Evolutionary conservation across 2,329 filamentous ascomycete genomes (phyloP), one percentile per base, ranked within the genome.

Genomic region (Pseudophaeomoniella oleicola): DNA sequence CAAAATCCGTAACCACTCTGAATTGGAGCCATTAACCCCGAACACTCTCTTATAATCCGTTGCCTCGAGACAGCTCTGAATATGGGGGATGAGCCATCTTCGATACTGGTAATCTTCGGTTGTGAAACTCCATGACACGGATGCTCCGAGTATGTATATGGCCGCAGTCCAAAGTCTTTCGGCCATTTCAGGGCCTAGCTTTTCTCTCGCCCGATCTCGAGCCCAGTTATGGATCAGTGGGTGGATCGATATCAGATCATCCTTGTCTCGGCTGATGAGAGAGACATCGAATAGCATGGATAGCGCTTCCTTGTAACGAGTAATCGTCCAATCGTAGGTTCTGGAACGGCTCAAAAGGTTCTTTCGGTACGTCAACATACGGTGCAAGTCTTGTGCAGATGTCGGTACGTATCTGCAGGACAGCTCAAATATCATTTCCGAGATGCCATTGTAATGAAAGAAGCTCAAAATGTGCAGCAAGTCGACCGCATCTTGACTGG

Each of bases 381-480:
- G 12, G 15, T 34, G 9, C 11, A 34, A 34, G 13, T 18, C 32
- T 17, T 9, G 6, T 9, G 30, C 14, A 14, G 30, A 14, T 15
- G 6, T 10, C 30, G 9, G 16, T 10, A 6, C 16, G 6, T 32
- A 6, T 13, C 22, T 10, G 14, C 30, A 32, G 10, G 30, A 14
- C 30, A 6, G 6, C 10, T 13, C 16, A 6, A 13, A 32, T 32
- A 17, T 14, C 30, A 6, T 32, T 10, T 17, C 32, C 9, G 11
- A 18, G 19, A 34, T 34, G 4, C 11, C 11, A 12, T 34, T 18
- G 32, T 17, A 34, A 19, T 34, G 14, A 6, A 17, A 19, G 16
- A 34, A 34, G 32, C 11, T 19, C n/a, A 34, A 16, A 34, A 34
- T 34, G 6, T 34, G 10, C 32, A 34, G 10, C 16, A 34, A 17